Conservation (phyloP, 148 eudicot genomes). For the Amaranthus cruentus region DNA sequence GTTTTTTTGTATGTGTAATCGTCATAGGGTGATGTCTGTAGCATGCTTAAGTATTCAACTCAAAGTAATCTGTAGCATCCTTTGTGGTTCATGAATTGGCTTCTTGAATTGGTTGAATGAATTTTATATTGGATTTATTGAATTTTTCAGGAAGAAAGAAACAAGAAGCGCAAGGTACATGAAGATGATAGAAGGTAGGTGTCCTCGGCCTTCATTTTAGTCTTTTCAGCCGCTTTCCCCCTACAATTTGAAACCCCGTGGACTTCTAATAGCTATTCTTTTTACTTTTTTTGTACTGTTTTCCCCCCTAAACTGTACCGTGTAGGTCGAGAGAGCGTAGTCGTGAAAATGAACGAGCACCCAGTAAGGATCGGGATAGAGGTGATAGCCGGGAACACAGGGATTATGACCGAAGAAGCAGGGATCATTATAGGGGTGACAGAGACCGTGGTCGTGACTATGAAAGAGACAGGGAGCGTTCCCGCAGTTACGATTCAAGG, state of each 20-base stretch:
- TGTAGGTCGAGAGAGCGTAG: constrained; percentile 80
- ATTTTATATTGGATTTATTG: constrained; percentile 15
- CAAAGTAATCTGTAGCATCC: background rate
- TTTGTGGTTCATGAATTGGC: background rate
- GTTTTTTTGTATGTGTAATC: too few relatives aligned
- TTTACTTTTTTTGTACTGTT: background rate
- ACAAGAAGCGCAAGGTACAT: constrained; percentile 54
- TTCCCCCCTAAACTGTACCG: background rate
- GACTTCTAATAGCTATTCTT: background rate
- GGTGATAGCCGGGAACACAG: constrained; percentile 59
- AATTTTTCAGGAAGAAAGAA: constrained; percentile 69
- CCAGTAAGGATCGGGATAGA: constrained; percentile 62
- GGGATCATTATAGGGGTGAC: constrained; percentile 68
- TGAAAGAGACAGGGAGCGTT: constrained; percentile 64
- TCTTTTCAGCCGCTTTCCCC: background rate
- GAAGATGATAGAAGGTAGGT: constrained; percentile 78
- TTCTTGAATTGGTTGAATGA: background rate
- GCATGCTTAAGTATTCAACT: too few relatives aligned
- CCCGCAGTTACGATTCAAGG: constrained; percentile 72
- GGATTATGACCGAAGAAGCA: constrained; percentile 61
- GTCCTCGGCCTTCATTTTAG: background rate
- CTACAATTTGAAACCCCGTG: background rate
- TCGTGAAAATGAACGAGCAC: constrained; percentile 55
- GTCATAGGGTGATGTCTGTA: too few relatives aligned
- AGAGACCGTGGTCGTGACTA: constrained; percentile 62